A percentile compares a stretch with the other conserved stretches of the same genome.
phyloP scores from a whole-genome alignment of 2,329 filamentous ascomycete species.

The Ophiostoma montium region DNA sequence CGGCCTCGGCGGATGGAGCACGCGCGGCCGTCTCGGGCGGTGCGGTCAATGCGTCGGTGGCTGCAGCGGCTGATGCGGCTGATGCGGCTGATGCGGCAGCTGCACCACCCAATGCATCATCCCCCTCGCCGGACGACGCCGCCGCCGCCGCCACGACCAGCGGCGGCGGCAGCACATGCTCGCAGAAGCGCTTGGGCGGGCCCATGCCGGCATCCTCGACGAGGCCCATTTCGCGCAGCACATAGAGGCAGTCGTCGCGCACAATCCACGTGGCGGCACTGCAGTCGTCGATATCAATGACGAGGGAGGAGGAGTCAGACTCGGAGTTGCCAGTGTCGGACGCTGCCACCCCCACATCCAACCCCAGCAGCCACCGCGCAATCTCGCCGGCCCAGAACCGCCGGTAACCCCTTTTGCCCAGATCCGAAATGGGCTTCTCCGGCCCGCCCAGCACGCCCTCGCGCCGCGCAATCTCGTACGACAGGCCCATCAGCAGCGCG shows the following conservation, averaged over 20 bases:
- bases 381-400: conserved; percentile 81
- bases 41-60: too few relatives aligned
- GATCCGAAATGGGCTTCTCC: conserved; percentile 81
- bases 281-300: conserved; percentile 56
- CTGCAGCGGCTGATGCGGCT: too few relatives aligned
- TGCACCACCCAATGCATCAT: too few relatives aligned
- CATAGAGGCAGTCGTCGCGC: conserved; percentile 65
- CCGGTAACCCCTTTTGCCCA: conserved; percentile 70
- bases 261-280: conserved; percentile 71
- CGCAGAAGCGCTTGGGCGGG: conserved; percentile 17
- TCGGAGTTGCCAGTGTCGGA: not conserved
- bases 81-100: too few relatives aligned
- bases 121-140: conserved; percentile 13
- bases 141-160: conserved; percentile 12
- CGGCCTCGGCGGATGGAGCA: conserved; percentile 13
- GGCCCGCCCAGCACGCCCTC: conserved; percentile 80
- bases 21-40: too few relatives aligned
- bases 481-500: conserved; percentile 77
- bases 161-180: conserved; percentile 3
- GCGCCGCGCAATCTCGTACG: conserved; percentile 77
- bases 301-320: conserved; percentile 15
- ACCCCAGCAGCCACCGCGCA: conserved; percentile 47
- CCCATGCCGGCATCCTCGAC: conserved; percentile 42
- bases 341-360: conserved; percentile 17
- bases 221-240: conserved; percentile 68